Conservation (phyloP, 805 yeast species). For the Yarrowia bubula region DNA sequence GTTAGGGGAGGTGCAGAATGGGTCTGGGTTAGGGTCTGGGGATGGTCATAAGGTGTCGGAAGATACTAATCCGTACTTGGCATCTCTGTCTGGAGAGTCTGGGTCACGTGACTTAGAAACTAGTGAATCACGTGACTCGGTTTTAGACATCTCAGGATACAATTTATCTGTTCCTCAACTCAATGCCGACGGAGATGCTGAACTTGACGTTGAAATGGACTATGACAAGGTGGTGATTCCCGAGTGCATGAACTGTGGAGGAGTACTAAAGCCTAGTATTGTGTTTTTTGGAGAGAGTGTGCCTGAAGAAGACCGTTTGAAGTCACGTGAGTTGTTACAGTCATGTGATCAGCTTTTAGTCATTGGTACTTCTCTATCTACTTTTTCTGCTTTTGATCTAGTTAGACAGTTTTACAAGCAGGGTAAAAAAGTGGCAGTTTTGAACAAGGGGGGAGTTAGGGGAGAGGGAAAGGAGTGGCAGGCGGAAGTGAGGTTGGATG, state of each 20-base stretch:
- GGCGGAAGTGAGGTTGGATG: slow-evolving; percentile 4
- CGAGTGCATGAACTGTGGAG: slow-evolving; percentile 49
- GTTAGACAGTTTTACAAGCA: slow-evolving; percentile 2
- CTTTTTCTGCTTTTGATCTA: slow-evolving; percentile 8
- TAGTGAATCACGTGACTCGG: background rate
- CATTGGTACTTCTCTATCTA: background rate
- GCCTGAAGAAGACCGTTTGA: slow-evolving; percentile 44
- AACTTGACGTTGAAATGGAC: background rate
- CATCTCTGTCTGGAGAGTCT: background rate
- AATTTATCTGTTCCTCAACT: background rate
- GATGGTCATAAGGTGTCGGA: no score
- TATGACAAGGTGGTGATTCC: slow-evolving; percentile 7
- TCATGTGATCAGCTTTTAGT: background rate
- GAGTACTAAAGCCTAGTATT: slow-evolving; percentile 87
- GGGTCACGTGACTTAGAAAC: no score
- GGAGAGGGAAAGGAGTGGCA: slow-evolving; percentile 4
- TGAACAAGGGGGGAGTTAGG: slow-evolving; percentile 10
- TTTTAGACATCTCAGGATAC: background rate
- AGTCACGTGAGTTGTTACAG: background rate
- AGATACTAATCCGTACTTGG: background rate
- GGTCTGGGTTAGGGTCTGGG: no score
- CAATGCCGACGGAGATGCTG: slow-evolving; percentile 24
- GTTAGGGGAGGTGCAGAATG: no score
- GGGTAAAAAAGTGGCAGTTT: slow-evolving; percentile 1
- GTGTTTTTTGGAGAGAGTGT: slow-evolving; percentile 91